Evolutionary conservation across 768 basidiomycete species (phyloP).

Genomic region (Brasilioporus rufonigricans): DNA sequence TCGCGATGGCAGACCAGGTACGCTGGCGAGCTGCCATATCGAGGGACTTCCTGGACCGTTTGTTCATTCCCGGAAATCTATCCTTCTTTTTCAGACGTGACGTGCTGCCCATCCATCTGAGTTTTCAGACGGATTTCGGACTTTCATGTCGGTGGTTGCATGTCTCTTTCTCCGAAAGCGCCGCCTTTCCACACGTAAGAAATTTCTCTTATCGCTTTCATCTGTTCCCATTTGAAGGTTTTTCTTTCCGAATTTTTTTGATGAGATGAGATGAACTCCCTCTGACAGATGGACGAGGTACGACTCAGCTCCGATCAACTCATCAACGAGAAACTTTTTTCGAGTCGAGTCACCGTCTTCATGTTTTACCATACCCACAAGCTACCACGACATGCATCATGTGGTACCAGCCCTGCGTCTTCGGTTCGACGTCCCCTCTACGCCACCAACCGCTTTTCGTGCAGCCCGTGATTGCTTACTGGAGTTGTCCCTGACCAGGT

Average conservation of each 20-base stretch:
- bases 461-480: background rate
- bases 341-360: constrained; percentile 16
- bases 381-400: constrained; percentile 5
- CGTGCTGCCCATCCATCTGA: constrained; percentile 23
- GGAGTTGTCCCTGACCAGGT: background rate
- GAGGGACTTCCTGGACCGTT: constrained; percentile 22
- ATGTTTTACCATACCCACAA: background rate
- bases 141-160: constrained; percentile 31
- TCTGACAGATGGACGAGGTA: constrained; percentile 17
- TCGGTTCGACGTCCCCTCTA: background rate
- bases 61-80: constrained; percentile 26
- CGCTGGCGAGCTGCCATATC: constrained; percentile 27
- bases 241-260: background rate
- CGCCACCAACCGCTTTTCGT: constrained; percentile 6
- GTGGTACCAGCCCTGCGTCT: background rate
- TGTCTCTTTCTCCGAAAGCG: constrained; percentile 24
- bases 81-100: constrained; percentile 22
- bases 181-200: constrained; percentile 17
- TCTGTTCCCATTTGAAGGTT: constrained; percentile 20
- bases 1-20: constrained; percentile 23
- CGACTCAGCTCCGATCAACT: constrained; percentile 11
- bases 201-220: constrained; percentile 20
- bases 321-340: constrained; percentile 21
- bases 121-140: constrained; percentile 31
- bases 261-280: constrained; percentile 17